Evolutionary conservation across 371 early-diverging fungal species (phyloP), one percentile per base, ranked within the genome.

Genomic region (Enterocytospora artemiae): DNA sequence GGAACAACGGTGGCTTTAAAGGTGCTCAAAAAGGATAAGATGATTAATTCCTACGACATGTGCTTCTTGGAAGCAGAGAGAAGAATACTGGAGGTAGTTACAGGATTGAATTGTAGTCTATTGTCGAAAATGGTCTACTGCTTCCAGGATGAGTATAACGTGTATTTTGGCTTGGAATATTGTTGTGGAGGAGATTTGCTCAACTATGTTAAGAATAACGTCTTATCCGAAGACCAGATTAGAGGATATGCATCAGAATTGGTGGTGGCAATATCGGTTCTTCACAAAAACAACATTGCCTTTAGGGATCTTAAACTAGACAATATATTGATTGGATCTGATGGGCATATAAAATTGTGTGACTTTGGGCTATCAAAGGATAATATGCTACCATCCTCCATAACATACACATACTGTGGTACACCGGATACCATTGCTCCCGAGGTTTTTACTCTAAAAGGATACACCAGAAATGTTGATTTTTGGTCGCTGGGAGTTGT

Each of bases 401-500:
- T 89, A 75, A 86, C 93, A 52, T 87, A 89, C 0, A 93, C 93
- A 0, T 88, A 91, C 86, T 91, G 91, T 7, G 96, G 96, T 4
- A 93, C 96, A 0, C 90, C 91, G 4, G 89, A 87, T 75, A 88
- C 88, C 62, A 87, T 91, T 2, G 93, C 92, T 0, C 95, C 94
- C 85, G 79, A 94, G 79, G 89, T 94, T 37, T 79, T 95, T 18
- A 75, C 82, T 76, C 87, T 89, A 75, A 86, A 88, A 73, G 90
- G 90, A 49, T 93, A 94, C 80, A 89, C 90, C 44, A 87, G 89
- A 74, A 79, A 83, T 1, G 91, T 90, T 2, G 96, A 97, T 81
- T 91, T 92, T 88, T 97, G 98, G 98, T 88, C 91, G 3, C 76
- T 95, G 2, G 98, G 95, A 2, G 90, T 93, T 1, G 89, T 94